phyloP scores from a whole-genome alignment of 1,284 basidiomycete genomes.

The Laetiporus sulphureus region DNA sequence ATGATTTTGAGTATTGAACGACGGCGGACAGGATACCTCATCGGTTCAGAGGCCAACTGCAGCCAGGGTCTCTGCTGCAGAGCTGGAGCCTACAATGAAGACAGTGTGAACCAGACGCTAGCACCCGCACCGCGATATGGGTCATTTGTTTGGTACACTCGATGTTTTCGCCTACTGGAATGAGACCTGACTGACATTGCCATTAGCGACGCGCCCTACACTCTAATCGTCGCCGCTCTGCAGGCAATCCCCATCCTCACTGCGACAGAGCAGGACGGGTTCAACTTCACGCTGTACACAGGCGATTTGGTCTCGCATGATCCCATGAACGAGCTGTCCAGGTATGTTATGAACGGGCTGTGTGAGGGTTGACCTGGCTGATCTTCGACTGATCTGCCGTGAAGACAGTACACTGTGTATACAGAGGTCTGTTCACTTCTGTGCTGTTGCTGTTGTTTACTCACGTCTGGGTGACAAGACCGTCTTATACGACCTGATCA shows the following conservation, averaged over 20 bases:
- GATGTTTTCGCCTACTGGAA: background rate
- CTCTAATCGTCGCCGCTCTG: conserved; percentile 55
- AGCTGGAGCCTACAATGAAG: conserved; percentile 42
- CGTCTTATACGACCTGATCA: conserved; percentile 60
- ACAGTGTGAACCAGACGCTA: conserved; percentile 43
- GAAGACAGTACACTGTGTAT: conserved; percentile 33
- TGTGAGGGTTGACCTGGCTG: background rate
- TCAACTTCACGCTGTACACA: conserved; percentile 66
- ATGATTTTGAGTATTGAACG: background rate
- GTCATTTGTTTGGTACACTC: conserved; percentile 46
- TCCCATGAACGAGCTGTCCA: conserved; percentile 53
- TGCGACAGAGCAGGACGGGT: conserved; percentile 50
- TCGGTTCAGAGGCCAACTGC: conserved; percentile 71
- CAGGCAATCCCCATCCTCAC: conserved; percentile 65
- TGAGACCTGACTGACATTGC: background rate
- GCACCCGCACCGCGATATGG: conserved; percentile 67
- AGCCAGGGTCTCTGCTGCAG: conserved; percentile 71
- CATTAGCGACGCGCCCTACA: conserved; percentile 62
- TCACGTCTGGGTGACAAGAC: conserved; percentile 32
- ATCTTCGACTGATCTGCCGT: background rate
- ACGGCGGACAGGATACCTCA: conserved; percentile 50
- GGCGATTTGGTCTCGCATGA: conserved; percentile 77
- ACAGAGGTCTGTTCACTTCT: conserved; percentile 39
- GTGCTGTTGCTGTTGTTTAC: background rate
- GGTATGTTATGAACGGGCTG: conserved; percentile 28